Percentiles rank a stretch among this genome's conserved stretches.
Conservation (phyloP, 805 yeast genomes). For the Cyberlindnera euphorbiae region DNA sequence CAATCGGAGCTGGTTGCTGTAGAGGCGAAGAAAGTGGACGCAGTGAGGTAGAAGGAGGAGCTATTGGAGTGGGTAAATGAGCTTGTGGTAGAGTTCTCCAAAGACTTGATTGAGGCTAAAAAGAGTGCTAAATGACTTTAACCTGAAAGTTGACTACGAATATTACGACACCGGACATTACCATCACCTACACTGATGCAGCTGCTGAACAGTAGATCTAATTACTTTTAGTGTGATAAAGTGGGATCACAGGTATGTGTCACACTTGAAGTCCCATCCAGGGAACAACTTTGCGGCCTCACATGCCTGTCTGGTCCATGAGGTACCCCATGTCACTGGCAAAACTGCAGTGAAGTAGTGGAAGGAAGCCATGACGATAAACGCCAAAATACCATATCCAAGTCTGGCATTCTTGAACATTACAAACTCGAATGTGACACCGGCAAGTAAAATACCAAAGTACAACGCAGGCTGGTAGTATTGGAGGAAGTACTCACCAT, state of each 20-base stretch:
- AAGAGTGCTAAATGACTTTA: constrained; percentile 6
- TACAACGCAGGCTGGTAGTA: constrained; percentile 48
- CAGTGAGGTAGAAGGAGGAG: constrained; percentile 59
- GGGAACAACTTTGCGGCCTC: constrained; percentile 30
- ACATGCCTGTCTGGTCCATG: constrained; percentile 43
- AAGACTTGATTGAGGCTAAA: constrained; percentile 33
- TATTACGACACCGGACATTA: no score
- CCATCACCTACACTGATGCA: no score
- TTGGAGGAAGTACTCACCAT: constrained; percentile 35
- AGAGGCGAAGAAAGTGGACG: constrained; percentile 52
- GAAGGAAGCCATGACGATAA: constrained; percentile 16
- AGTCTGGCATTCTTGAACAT: constrained; percentile 25
- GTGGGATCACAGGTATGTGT: constrained; percentile 16
- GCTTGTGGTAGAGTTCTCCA: constrained; percentile 48
- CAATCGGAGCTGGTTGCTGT: constrained; percentile 56
- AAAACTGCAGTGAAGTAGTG: constrained; percentile 26
- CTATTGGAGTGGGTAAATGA: constrained; percentile 59
- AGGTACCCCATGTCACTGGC: constrained; percentile 45
- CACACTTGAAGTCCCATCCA: constrained; percentile 43
- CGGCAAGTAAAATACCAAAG: constrained; percentile 40
- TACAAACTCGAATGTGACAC: constrained; percentile 42
- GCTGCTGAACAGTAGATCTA: no score
- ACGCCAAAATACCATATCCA: constrained; percentile 26
- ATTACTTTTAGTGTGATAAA: background rate
- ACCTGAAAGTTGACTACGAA: no score